These are phyloP conservation scores for Leavenworthia alabamica DNA, from an alignment of 345 rosid genomes.

Conservation along the genomic window DNA sequence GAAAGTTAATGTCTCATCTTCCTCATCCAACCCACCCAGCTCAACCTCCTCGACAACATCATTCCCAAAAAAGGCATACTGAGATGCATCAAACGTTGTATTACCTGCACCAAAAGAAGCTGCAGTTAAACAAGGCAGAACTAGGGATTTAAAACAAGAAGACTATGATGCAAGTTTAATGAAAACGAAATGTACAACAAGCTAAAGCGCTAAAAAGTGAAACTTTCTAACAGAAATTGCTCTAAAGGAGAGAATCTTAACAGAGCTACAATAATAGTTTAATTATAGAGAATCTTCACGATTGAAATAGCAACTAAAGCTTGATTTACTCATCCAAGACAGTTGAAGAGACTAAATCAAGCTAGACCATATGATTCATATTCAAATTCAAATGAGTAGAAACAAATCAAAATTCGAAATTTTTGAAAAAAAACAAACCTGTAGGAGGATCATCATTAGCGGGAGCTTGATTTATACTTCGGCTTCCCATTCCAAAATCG, in stretches of 20 bases:
- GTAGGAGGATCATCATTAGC: too few relatives aligned
- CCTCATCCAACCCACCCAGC: conserved; percentile 93
- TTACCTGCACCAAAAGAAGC: conserved; percentile 33
- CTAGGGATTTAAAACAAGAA: not conserved
- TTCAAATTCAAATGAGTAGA: too few relatives aligned
- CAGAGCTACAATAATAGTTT: not conserved
- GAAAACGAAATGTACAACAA: not conserved
- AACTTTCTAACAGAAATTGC: not conserved
- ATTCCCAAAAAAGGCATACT: conserved; percentile 92
- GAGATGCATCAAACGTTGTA: conserved; percentile 88
- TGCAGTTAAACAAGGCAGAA: not conserved
- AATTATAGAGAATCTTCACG: not conserved
- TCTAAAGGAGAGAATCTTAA: not conserved
- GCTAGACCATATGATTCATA: too few relatives aligned
- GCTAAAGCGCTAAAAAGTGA: not conserved
- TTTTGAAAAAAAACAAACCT: too few relatives aligned
- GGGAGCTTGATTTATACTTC: too few relatives aligned
- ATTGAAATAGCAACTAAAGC: not conserved
- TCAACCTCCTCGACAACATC: conserved; percentile 90
- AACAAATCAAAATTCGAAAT: too few relatives aligned
- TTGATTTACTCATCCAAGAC: too few relatives aligned
- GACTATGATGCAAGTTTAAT: not conserved
- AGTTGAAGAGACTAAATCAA: too few relatives aligned
- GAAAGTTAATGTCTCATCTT: conserved; percentile 43
- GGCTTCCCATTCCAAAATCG: too few relatives aligned